These are phyloP conservation scores for Peterozyma xylosa DNA, from an alignment of 805 yeast species.

Conservation along the genomic window DNA sequence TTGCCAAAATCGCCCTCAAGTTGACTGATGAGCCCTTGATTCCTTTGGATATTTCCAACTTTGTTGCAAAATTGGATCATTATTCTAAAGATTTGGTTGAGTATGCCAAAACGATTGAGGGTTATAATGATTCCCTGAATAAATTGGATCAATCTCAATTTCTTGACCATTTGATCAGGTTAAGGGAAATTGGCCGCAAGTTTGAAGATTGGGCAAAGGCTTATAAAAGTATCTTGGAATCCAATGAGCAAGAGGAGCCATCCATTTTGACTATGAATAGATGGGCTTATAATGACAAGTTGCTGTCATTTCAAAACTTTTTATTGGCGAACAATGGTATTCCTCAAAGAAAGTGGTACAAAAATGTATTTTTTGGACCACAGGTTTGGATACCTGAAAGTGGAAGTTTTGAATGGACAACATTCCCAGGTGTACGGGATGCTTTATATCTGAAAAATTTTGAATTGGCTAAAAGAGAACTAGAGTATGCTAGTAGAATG, in stretches of 20 bases:
- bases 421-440: conserved; percentile 76
- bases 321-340: conserved; percentile 39
- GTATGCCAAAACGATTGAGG: conserved; percentile 19
- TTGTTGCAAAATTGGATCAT: conserved; percentile 34
- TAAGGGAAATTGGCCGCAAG: conserved; percentile 37
- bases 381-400: conserved; percentile 48
- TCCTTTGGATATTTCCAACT: conserved; percentile 52
- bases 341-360: conserved; percentile 53
- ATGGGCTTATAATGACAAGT: conserved; percentile 73
- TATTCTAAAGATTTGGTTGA: conserved; percentile 39
- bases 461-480: conserved; percentile 45
- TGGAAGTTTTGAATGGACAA: conserved; percentile 40
- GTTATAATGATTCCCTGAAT: conserved; percentile 5
- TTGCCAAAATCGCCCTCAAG: conserved; percentile 45
- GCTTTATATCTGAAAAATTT: conserved; percentile 43
- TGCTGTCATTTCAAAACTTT: conserved; percentile 45
- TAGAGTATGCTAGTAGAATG: conserved; percentile 32
- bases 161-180: conserved; percentile 19
- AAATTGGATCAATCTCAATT: conserved; percentile 19
- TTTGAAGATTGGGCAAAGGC: conserved; percentile 49
- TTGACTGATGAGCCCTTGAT: conserved; percentile 71
- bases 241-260: conserved; percentile 62
- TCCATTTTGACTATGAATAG: conserved; percentile 63
- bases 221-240: conserved; percentile 53
- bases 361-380: conserved; percentile 65